Conservation (phyloP, 2,329 filamentous ascomycete genomes). For the Aspergillus latus region DNA sequence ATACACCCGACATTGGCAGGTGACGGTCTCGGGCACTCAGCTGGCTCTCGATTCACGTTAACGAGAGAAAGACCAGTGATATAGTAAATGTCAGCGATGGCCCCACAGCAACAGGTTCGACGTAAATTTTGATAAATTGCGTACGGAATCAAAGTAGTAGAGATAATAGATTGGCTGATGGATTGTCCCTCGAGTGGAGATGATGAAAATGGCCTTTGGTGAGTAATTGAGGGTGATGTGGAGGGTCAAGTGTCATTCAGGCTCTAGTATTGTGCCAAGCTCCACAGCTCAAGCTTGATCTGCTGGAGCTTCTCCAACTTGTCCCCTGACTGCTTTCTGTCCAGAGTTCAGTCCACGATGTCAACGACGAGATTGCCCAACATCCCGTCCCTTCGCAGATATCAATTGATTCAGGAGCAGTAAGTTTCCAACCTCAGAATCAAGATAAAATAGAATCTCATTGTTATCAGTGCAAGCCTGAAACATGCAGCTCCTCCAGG, state of each 20-base stretch:
- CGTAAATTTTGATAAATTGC: too few relatives aligned
- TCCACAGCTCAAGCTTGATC: neutral
- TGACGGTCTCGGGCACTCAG: too few relatives aligned
- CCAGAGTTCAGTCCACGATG: constrained; percentile 12
- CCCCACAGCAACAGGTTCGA: too few relatives aligned
- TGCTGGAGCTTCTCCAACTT: constrained; percentile 6
- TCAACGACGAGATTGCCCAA: constrained; percentile 37
- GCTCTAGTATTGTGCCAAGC: constrained; percentile 3
- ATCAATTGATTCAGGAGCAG: constrained; percentile 82
- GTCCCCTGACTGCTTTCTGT: neutral
- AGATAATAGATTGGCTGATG: too few relatives aligned
- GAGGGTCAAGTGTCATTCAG: neutral
- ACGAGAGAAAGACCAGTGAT: too few relatives aligned
- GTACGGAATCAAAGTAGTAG: too few relatives aligned
- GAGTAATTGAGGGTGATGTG: too few relatives aligned
- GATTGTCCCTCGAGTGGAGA: neutral
- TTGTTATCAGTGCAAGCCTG: constrained; percentile 65
- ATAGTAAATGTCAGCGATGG: too few relatives aligned
- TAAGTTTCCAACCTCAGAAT: constrained; percentile 45
- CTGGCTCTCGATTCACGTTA: too few relatives aligned
- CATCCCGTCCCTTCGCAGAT: constrained; percentile 61
- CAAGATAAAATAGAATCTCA: neutral
- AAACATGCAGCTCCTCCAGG: constrained; percentile 81
- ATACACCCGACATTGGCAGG: too few relatives aligned
- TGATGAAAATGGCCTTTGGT: neutral